Evolutionary conservation across 2,329 filamentous ascomycete genomes (phyloP).

Genomic region (Tympanopsis confertula): DNA sequence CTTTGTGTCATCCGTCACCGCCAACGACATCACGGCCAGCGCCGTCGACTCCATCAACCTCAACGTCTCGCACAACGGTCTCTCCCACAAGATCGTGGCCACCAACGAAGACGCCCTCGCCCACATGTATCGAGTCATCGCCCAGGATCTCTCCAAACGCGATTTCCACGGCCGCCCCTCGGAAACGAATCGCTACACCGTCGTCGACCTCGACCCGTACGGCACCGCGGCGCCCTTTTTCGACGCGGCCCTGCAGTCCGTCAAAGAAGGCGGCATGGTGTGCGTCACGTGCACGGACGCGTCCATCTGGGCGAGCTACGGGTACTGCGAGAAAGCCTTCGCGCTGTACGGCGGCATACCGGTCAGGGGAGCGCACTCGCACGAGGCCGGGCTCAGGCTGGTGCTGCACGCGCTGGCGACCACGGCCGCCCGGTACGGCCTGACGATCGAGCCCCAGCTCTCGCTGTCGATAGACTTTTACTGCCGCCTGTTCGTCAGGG

Average conservation of each 20-base stretch:
- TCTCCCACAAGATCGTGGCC: slow-evolving; percentile 59
- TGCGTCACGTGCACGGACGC: slow-evolving; percentile 96
- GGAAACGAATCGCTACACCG: slow-evolving; percentile 57
- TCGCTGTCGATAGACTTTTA: slow-evolving; percentile 96
- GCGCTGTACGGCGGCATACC: slow-evolving; percentile 87
- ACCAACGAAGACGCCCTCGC: slow-evolving; percentile 73
- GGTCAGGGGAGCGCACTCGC: slow-evolving; percentile 71
- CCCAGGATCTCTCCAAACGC: slow-evolving; percentile 20
- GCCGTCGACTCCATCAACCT: slow-evolving; percentile 71
- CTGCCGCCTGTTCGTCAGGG: slow-evolving; percentile 72
- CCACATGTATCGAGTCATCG: slow-evolving; percentile 74
- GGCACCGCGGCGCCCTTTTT: slow-evolving; percentile 87
- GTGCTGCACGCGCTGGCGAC: slow-evolving; percentile 74
- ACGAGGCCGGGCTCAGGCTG: slow-evolving; percentile 79
- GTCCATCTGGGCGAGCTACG: slow-evolving; percentile 84
- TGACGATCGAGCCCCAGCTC: slow-evolving; percentile 79
- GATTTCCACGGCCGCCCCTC: slow-evolving; percentile 21
- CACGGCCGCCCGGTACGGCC: slow-evolving; percentile 71
- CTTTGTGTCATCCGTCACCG: slow-evolving; percentile 68
- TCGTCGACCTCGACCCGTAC: slow-evolving; percentile 93
- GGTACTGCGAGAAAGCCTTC: slow-evolving; percentile 88
- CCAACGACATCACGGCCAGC: slow-evolving; percentile 74
- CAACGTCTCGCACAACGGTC: slow-evolving; percentile 74
- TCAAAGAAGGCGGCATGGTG: slow-evolving; percentile 78
- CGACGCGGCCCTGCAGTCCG: slow-evolving; percentile 76